phyloP scores from a whole-genome alignment of 345 rosid species.

The Citrus unshiu region DNA sequence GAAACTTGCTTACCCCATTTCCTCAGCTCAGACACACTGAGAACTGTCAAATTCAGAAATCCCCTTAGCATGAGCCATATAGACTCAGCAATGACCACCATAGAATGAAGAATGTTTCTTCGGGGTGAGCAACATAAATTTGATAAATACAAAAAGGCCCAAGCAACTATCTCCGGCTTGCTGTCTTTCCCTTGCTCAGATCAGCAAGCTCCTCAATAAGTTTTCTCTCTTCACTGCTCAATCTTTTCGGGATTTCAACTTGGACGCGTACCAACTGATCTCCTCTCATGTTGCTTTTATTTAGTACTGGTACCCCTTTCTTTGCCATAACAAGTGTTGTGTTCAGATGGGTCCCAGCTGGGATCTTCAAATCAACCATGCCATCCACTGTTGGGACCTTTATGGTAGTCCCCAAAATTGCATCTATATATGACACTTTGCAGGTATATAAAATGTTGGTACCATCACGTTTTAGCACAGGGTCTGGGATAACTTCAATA shows the following conservation, averaged over 20 bases:
- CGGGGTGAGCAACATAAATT: not conserved
- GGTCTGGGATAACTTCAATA: constrained; percentile 82
- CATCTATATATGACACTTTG: constrained; percentile 87
- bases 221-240: constrained; percentile 83
- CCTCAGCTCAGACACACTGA: not conserved
- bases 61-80: not conserved
- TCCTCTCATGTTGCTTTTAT: constrained; percentile 86
- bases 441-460: constrained; percentile 81
- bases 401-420: constrained; percentile 80
- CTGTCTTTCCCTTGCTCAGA: constrained; percentile 82
- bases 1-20: constrained; percentile 3
- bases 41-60: constrained; percentile 3
- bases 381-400: constrained; percentile 97
- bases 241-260: constrained; percentile 90
- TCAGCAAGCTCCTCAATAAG: constrained; percentile 88
- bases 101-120: not conserved
- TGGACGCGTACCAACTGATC: constrained; percentile 97
- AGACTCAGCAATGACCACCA: not conserved
- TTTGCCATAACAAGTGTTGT: constrained; percentile 93
- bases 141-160: not conserved
- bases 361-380: constrained; percentile 88
- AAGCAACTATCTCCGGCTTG: constrained; percentile 52
- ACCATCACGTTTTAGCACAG: constrained; percentile 80
- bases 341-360: constrained; percentile 86
- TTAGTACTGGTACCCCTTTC: constrained; percentile 87